These are phyloP conservation scores for Ambrosiella beaveri DNA, from an alignment of 2,329 filamentous ascomycete species.

Conservation along the genomic window DNA sequence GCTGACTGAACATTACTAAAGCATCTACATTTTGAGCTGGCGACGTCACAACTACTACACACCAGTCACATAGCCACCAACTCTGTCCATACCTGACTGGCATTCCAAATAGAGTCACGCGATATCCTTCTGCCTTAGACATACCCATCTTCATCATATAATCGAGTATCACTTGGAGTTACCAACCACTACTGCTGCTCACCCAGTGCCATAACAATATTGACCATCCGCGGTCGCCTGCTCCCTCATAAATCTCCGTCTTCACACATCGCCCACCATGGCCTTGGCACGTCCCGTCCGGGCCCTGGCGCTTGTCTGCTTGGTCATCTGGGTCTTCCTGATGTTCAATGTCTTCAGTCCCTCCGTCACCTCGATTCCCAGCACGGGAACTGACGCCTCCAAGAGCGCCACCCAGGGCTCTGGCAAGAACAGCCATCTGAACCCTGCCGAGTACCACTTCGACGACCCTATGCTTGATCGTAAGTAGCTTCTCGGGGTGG, in stretches of 20 bases:
- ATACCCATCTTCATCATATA: neutral
- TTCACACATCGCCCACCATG: constrained; percentile 34
- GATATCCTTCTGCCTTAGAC: neutral
- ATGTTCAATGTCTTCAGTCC: constrained; percentile 56
- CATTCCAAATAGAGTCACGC: neutral
- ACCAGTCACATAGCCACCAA: neutral
- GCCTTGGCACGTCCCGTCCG: constrained; percentile 73
- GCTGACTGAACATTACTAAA: neutral
- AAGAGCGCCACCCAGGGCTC: constrained; percentile 14
- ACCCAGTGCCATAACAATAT: neutral
- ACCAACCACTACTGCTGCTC: neutral
- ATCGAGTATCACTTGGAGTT: neutral
- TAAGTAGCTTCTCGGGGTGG: constrained; percentile 28
- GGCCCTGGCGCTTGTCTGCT: constrained; percentile 53
- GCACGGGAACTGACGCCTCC: constrained; percentile 14
- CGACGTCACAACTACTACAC: neutral
- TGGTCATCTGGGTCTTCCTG: constrained; percentile 62
- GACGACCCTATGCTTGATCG: constrained; percentile 76
- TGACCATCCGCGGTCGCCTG: neutral
- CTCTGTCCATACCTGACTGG: neutral
- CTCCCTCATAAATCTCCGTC: neutral
- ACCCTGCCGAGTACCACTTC: constrained; percentile 38
- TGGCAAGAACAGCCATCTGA: constrained; percentile 5
- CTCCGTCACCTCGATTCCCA: constrained; percentile 25
- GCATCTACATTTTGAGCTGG: neutral